These are phyloP conservation scores for Solanum sitiens DNA, from an alignment of 257 asterid genomes.

Conservation along the genomic window DNA sequence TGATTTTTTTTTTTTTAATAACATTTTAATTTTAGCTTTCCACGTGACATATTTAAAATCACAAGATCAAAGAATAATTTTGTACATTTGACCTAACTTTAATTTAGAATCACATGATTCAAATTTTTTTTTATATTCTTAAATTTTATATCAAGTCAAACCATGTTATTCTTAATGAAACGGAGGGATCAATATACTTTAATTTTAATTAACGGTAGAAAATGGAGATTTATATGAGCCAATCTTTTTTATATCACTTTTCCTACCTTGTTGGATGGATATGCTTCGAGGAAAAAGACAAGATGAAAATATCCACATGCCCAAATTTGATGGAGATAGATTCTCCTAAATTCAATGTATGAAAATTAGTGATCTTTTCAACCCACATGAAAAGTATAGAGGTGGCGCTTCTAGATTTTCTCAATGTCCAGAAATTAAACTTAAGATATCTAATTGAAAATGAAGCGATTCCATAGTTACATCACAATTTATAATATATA, in stretches of 20 bases:
- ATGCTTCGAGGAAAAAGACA: not conserved
- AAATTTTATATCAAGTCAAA: too few relatives aligned
- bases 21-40: too few relatives aligned
- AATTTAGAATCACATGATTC: too few relatives aligned
- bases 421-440: fast-evolving
- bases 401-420: too few relatives aligned
- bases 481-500: too few relatives aligned
- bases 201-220: not conserved
- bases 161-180: too few relatives aligned
- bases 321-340: not conserved
- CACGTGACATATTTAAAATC: too few relatives aligned
- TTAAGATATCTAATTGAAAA: too few relatives aligned
- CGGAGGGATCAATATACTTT: not conserved
- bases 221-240: not conserved
- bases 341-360: not conserved
- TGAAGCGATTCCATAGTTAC: fast-evolving
- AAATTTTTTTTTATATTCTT: too few relatives aligned
- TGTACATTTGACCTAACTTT: too few relatives aligned
- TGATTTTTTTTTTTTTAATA: too few relatives aligned
- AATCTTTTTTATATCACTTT: not conserved
- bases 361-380: not conserved
- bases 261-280: not conserved
- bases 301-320: not conserved
- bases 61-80: too few relatives aligned
- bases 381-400: not conserved